A percentile compares a stretch with the other conserved stretches of the same genome.
These are phyloP conservation scores for Arthrinium puccinioides DNA, from an alignment of 2,329 filamentous ascomycete species.

Conservation along the genomic window DNA sequence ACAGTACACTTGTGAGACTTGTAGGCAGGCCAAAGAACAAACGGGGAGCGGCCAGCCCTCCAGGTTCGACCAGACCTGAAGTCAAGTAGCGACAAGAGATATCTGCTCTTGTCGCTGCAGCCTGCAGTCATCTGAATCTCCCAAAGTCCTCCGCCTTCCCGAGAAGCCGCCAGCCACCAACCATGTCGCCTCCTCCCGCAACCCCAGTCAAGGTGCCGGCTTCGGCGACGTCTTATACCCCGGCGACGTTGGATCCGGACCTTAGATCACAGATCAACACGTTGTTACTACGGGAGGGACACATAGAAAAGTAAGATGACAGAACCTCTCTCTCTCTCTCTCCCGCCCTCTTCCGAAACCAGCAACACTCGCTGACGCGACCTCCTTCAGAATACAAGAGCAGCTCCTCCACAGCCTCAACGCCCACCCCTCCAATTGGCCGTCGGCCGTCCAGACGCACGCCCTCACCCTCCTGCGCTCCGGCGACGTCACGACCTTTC, in stretches of 20 bases:
- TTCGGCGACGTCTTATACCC: conserved; percentile 51
- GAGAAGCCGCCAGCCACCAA: conserved; percentile 5
- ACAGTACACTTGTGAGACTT: too few relatives aligned
- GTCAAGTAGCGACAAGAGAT: too few relatives aligned
- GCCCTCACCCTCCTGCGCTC: conserved; percentile 53
- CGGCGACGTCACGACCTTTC: conserved; percentile 53
- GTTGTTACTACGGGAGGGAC: conserved; percentile 49
- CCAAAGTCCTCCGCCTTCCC: not conserved
- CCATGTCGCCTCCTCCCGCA: conserved; percentile 39
- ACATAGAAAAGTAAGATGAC: conserved; percentile 48
- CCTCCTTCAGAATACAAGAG: conserved; percentile 50
- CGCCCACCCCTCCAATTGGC: conserved; percentile 54
- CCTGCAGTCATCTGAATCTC: too few relatives aligned
- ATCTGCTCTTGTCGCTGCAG: too few relatives aligned
- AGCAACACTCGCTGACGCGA: conserved; percentile 6
- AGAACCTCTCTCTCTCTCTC: not conserved
- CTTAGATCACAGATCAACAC: conserved; percentile 56
- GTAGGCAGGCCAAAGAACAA: too few relatives aligned
- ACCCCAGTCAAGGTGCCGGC: conserved; percentile 52
- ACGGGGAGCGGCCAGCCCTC: too few relatives aligned
- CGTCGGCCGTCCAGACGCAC: conserved; percentile 50
- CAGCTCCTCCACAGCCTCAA: conserved; percentile 55
- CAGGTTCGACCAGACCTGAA: too few relatives aligned
- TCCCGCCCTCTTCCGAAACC: not conserved
- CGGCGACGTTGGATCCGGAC: conserved; percentile 54